phyloP scores from a whole-genome alignment of 2,329 filamentous ascomycete species.

The Neopestalotiopsis sp. region DNA sequence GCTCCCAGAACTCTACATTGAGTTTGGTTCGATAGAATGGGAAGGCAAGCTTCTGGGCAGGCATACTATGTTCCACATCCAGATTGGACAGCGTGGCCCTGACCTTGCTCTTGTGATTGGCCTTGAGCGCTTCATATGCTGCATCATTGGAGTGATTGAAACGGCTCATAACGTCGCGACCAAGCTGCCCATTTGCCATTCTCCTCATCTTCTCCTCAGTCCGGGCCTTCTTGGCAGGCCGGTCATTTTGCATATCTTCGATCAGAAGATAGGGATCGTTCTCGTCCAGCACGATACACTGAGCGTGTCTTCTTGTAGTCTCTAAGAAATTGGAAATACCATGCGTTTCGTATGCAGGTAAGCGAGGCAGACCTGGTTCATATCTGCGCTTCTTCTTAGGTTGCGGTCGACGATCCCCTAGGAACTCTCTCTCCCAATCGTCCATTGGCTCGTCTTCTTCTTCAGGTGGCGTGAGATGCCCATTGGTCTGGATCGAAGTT shows the following conservation, averaged over 20 bases:
- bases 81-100: constrained; percentile 89
- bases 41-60: constrained; percentile 88
- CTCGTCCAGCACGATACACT: constrained; percentile 81
- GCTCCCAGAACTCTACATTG: constrained; percentile 71
- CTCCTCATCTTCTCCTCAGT: constrained; percentile 64
- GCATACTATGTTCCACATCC: constrained; percentile 92
- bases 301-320: constrained; percentile 73
- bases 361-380: constrained; percentile 62
- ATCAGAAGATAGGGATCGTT: constrained; percentile 88
- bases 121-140: constrained; percentile 93
- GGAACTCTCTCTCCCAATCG: constrained; percentile 68
- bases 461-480: constrained; percentile 31
- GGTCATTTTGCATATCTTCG: constrained; percentile 73
- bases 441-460: constrained; percentile 58
- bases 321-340: constrained; percentile 82
- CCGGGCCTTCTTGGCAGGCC: constrained; percentile 64
- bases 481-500: constrained; percentile 20
- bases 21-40: constrained; percentile 94
- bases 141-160: constrained; percentile 98
- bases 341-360: constrained; percentile 66
- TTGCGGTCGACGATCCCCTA: constrained; percentile 51
- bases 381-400: constrained; percentile 72
- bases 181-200: constrained; percentile 71
- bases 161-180: constrained; percentile 75
- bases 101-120: constrained; percentile 96